Percentiles rank a stretch among this genome's conserved stretches.
Evolutionary conservation across 2,329 filamentous ascomycete species (phyloP).

Genomic region (Botrytis pseudocinerea): DNA sequence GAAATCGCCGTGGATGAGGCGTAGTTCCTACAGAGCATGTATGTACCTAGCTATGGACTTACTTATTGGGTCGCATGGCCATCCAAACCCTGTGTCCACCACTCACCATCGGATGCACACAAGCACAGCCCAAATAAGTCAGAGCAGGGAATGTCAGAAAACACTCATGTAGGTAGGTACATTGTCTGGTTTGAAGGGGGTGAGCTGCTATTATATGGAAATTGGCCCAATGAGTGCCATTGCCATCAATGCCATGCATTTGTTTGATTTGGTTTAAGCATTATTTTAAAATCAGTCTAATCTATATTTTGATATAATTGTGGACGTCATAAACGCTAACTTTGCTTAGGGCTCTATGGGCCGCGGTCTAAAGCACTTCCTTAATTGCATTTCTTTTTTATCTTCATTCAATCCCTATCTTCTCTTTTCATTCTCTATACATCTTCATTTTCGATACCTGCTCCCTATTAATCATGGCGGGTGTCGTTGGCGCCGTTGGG

Average conservation of each 20-base stretch:
- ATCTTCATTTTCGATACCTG: neutral
- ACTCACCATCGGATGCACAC: neutral
- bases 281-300: neutral
- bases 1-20: neutral
- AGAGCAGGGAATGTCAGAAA: neutral
- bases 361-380: constrained; percentile 1
- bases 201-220: neutral
- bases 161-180: neutral
- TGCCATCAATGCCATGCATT: neutral
- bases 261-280: neutral
- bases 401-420: neutral
- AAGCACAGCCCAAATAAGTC: neutral
- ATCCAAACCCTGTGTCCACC: neutral
- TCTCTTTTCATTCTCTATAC: constrained; percentile 2
- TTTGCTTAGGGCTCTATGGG: neutral
- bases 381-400: neutral
- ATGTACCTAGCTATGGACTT: neutral
- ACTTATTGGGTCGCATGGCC: neutral
- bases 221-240: neutral
- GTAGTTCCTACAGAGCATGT: neutral
- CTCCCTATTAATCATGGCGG: constrained; percentile 24
- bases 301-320: neutral
- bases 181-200: neutral
- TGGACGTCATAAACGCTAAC: constrained; percentile 14
- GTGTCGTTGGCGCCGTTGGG: constrained; percentile 26